Evolutionary conservation across 768 basidiomycete genomes (phyloP).

Genomic region (Termitomyces sp.): DNA sequence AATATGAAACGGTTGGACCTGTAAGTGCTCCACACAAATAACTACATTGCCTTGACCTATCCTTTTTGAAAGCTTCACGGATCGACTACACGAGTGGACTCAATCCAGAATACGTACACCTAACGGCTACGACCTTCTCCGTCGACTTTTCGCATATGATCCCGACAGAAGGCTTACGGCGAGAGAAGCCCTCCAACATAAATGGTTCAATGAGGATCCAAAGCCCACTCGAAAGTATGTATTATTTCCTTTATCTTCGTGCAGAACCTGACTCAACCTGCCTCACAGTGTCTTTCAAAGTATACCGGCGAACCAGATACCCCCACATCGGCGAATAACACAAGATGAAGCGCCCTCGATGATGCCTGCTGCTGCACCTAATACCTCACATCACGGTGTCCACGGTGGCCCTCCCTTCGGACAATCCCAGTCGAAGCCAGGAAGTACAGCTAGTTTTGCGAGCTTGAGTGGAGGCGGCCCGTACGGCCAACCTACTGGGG

Average conservation of each 20-base stretch:
- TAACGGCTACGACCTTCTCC: slow-evolving; percentile 78
- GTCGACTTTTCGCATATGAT: slow-evolving; percentile 83
- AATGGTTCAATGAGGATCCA: slow-evolving; percentile 92
- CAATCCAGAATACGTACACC: slow-evolving; percentile 52
- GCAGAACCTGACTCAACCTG: neutral
- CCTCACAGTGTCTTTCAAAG: slow-evolving; percentile 67
- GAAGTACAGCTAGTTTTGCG: slow-evolving; percentile 57
- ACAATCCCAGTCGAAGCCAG: slow-evolving; percentile 52
- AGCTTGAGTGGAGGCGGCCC: slow-evolving; percentile 52
- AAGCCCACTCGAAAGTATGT: slow-evolving; percentile 80
- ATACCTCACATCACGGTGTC: slow-evolving; percentile 35
- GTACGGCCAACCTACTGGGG: slow-evolving; percentile 30
- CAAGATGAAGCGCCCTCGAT: slow-evolving; percentile 90
- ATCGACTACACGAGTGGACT: slow-evolving; percentile 76
- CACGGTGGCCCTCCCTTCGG: slow-evolving; percentile 31
- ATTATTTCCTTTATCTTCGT: neutral
- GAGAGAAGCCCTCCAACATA: slow-evolving; percentile 72
- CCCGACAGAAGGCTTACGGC: slow-evolving; percentile 84
- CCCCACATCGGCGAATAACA: slow-evolving; percentile 84
- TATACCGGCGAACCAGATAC: slow-evolving; percentile 58
- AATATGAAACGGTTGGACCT: slow-evolving; percentile 75
- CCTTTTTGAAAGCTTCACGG: slow-evolving; percentile 25
- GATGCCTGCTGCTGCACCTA: slow-evolving; percentile 57
- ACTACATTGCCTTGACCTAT: neutral
- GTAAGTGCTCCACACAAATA: slow-evolving; percentile 31